These are phyloP conservation scores for Trametes sanguinea DNA, from an alignment of 768 basidiomycete genomes.

Conservation along the genomic window DNA sequence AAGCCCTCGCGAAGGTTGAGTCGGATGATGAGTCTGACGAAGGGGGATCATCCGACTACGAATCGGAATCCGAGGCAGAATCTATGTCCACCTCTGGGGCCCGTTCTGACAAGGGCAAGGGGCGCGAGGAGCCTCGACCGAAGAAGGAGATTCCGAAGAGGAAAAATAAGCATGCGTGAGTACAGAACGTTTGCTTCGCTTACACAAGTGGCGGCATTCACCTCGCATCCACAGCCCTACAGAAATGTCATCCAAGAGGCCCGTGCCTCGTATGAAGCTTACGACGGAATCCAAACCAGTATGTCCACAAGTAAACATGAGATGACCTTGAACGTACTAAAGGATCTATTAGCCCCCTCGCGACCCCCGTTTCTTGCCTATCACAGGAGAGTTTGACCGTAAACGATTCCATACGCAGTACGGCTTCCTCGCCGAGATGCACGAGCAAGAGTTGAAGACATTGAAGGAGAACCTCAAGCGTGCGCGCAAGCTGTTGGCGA, in stretches of 20 bases:
- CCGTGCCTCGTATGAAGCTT: slow-evolving; percentile 70
- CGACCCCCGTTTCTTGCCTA: slow-evolving; percentile 83
- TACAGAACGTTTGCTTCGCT: slow-evolving; percentile 19
- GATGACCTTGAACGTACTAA: not conserved
- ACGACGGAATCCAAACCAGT: slow-evolving; percentile 73
- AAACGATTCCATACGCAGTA: slow-evolving; percentile 72
- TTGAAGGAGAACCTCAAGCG: slow-evolving; percentile 67
- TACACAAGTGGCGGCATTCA: not conserved
- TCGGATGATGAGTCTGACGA: slow-evolving; percentile 22
- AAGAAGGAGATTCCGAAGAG: slow-evolving; percentile 59
- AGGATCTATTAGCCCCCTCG: slow-evolving; percentile 58
- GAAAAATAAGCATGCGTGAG: slow-evolving; percentile 85
- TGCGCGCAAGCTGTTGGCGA: slow-evolving; percentile 62
- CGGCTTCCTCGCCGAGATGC: slow-evolving; percentile 69
- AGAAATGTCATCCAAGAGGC: slow-evolving; percentile 83
- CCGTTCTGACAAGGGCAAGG: slow-evolving; percentile 30
- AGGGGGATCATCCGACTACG: slow-evolving; percentile 13
- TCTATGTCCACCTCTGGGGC: slow-evolving; percentile 2
- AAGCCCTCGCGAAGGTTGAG: slow-evolving; percentile 21
- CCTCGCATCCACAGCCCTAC: slow-evolving; percentile 56
- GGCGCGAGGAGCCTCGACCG: slow-evolving; percentile 44
- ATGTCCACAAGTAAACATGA: slow-evolving; percentile 28
- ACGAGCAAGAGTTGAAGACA: slow-evolving; percentile 61
- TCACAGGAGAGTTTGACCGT: slow-evolving; percentile 67
- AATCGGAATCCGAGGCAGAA: slow-evolving; percentile 26